Evolutionary conservation across 768 basidiomycete species (phyloP).

Genomic region (Pulveroboletus sp.): DNA sequence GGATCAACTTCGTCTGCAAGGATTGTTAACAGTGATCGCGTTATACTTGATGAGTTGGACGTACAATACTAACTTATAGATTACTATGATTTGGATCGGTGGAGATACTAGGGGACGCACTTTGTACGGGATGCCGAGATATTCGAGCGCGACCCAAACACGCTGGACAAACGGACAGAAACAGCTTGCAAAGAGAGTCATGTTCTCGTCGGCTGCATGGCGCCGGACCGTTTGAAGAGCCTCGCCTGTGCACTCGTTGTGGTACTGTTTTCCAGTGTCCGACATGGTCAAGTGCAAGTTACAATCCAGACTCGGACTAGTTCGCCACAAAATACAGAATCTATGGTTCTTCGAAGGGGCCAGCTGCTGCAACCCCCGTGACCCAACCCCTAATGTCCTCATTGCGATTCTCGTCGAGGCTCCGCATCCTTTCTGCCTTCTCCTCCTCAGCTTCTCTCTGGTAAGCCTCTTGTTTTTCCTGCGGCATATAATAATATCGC

Average conservation of each 20-base stretch:
- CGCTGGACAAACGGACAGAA: slow-evolving; percentile 85
- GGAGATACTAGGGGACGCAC: slow-evolving; percentile 34
- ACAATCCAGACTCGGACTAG: no score
- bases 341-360: no score
- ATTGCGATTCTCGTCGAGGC: no score
- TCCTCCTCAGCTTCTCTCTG: no score
- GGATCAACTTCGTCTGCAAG: slow-evolving; percentile 73
- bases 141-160: slow-evolving; percentile 74
- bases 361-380: no score
- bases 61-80: slow-evolving; percentile 39
- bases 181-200: slow-evolving; percentile 69
- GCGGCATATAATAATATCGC: no score
- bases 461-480: no score
- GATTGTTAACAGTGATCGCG: not conserved
- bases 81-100: not conserved
- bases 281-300: no score
- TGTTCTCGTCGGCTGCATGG: slow-evolving; percentile 47
- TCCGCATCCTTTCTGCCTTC: no score
- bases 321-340: no score
- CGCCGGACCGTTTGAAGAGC: slow-evolving; percentile 56
- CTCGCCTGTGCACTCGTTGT: slow-evolving; percentile 40
- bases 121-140: slow-evolving; percentile 68
- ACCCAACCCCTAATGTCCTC: no score
- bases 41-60: slow-evolving; percentile 7
- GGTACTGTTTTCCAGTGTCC: slow-evolving; percentile 42